Evolutionary conservation across 306 rosid genomes (phyloP).

Genomic region (Prunus kanzakura): DNA sequence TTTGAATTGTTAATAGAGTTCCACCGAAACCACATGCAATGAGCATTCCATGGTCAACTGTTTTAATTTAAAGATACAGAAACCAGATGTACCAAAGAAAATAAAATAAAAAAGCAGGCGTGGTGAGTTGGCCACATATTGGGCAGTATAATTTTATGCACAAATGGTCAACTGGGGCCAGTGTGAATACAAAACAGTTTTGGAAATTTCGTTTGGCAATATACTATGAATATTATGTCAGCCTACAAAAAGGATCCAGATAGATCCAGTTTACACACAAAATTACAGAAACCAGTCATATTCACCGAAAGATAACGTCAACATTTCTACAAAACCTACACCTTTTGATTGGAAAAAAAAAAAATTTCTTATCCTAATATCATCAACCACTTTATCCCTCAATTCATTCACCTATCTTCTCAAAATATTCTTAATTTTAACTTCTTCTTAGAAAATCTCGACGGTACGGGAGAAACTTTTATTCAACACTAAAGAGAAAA

Average conservation of each 20-base stretch:
- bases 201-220: not conserved
- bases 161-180: not conserved
- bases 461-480: too few species aligned
- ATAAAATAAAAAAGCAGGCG: not conserved
- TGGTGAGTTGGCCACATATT: conserved; percentile 2
- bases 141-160: not conserved
- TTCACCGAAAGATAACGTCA: not conserved
- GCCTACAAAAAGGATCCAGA: not conserved
- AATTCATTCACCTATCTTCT: not conserved
- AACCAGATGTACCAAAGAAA: too few species aligned
- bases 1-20: not conserved
- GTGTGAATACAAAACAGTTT: not conserved
- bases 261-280: conserved; percentile 1
- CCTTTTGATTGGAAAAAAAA: too few species aligned
- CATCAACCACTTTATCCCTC: too few species aligned
- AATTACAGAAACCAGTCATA: not conserved
- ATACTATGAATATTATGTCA: not conserved
- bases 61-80: not conserved
- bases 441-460: too few species aligned
- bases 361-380: too few species aligned
- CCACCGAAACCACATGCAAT: not conserved
- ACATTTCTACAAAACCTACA: too few species aligned
- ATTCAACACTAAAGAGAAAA: too few species aligned
- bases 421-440: not conserved
- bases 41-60: not conserved